These are phyloP conservation scores for Xylaria sp. DNA, from an alignment of 2,329 filamentous ascomycete genomes.

Conservation along the genomic window DNA sequence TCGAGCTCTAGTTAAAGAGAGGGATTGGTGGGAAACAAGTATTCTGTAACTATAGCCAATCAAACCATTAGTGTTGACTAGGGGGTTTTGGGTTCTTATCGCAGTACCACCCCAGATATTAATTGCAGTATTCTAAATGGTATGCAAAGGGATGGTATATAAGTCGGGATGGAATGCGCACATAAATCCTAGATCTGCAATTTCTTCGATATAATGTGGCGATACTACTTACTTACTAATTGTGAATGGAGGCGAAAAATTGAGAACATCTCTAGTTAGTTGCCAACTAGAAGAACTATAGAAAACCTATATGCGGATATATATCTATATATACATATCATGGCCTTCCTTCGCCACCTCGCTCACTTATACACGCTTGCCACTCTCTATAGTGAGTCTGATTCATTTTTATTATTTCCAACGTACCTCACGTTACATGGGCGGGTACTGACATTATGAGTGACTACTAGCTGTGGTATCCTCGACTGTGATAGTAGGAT, in stretches of 20 bases:
- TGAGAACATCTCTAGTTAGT: not conserved
- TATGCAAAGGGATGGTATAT: slow-evolving; percentile 15
- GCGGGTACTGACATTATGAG: slow-evolving; percentile 23
- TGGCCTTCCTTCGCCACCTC: slow-evolving; percentile 26
- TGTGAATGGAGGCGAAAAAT: not conserved
- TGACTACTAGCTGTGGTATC: slow-evolving; percentile 33
- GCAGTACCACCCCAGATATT: not conserved
- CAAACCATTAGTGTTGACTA: not conserved
- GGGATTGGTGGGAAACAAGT: not conserved
- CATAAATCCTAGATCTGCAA: not conserved
- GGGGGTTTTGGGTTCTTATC: not conserved
- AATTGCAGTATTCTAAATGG: not conserved
- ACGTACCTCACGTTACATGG: not conserved
- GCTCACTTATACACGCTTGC: slow-evolving; percentile 28
- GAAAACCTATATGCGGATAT: slow-evolving; percentile 5
- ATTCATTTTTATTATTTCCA: not conserved
- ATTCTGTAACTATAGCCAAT: slow-evolving; percentile 1
- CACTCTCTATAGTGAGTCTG: slow-evolving; percentile 39
- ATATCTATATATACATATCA: slow-evolving; percentile 20
- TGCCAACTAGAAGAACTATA: not conserved
- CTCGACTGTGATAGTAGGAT: slow-evolving; percentile 42
- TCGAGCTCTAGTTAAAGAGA: not conserved
- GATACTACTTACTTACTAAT: not conserved
- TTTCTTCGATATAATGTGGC: slow-evolving; percentile 12
- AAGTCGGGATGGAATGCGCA: not conserved